Evolutionary conservation across 1,284 basidiomycete genomes (phyloP).

Genomic region (Austroboletus olivaceoglutinosus): DNA sequence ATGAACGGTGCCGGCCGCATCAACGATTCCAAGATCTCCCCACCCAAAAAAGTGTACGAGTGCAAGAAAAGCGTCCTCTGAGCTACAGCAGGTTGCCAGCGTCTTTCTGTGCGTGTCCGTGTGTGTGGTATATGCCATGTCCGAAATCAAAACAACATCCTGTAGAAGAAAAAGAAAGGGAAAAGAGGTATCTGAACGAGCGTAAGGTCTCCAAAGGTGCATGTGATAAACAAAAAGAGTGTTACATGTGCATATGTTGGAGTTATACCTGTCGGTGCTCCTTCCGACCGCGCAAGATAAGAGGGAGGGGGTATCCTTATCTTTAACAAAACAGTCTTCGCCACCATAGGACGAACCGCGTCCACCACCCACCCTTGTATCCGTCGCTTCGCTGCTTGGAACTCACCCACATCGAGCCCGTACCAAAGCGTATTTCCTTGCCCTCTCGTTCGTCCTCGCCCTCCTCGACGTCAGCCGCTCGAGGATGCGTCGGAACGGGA

Average conservation of each 20-base stretch:
- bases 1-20: neutral
- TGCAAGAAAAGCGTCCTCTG: neutral
- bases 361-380: slow-evolving; percentile 75
- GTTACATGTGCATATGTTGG: slow-evolving; percentile 39
- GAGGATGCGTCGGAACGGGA: slow-evolving; percentile 33
- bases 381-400: slow-evolving; percentile 52
- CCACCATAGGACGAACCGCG: slow-evolving; percentile 68
- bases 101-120: neutral
- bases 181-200: slow-evolving; percentile 20
- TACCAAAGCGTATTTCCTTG: slow-evolving; percentile 62
- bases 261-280: slow-evolving; percentile 16
- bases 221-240: slow-evolving; percentile 33
- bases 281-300: slow-evolving; percentile 4
- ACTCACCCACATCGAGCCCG: slow-evolving; percentile 70
- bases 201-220: slow-evolving; percentile 14
- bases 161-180: neutral
- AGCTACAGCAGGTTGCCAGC: no score
- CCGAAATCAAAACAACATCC: slow-evolving; percentile 24
- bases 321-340: slow-evolving; percentile 62
- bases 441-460: slow-evolving; percentile 54
- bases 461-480: slow-evolving; percentile 59
- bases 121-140: slow-evolving; percentile 13
- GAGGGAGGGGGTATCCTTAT: slow-evolving; percentile 14
- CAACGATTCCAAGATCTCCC: no score
- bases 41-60: neutral